Conservation (phyloP, 371 early-diverging fungal species). For the Mortierella sp. region DNA sequence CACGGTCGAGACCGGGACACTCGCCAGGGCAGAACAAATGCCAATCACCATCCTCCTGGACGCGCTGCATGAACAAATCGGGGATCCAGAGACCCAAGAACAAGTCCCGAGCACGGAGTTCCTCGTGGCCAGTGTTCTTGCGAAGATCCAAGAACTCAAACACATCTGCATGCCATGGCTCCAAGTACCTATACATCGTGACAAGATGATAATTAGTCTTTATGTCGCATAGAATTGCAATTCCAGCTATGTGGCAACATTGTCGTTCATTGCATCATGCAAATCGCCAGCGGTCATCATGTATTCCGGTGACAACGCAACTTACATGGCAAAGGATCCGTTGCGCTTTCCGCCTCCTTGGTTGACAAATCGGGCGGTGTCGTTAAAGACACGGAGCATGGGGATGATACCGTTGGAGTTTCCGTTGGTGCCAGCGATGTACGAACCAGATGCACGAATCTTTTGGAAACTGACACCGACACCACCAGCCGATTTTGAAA, state of each 20-base stretch:
- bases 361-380: conserved; percentile 99
- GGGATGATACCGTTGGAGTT: conserved; percentile 98
- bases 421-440: conserved; percentile 99
- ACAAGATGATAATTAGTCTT: background rate
- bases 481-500: conserved; percentile 99
- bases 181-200: conserved; percentile 69
- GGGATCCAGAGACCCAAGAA: conserved; percentile 99
- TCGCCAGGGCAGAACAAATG: conserved; percentile 98
- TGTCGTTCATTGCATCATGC: background rate
- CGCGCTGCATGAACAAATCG: conserved; percentile 99
- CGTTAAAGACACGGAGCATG: conserved; percentile 99
- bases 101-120: conserved; percentile 97
- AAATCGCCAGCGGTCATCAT: background rate
- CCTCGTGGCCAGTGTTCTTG: conserved; percentile 99
- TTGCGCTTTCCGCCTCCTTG: conserved; percentile 99
- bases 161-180: conserved; percentile 99
- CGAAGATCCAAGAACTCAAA: conserved; percentile 98
- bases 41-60: conserved; percentile 97
- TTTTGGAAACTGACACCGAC: conserved; percentile 98
- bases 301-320: background rate
- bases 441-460: conserved; percentile 96
- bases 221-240: background rate
- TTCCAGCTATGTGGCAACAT: conserved; percentile 3
- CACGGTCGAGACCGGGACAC: conserved; percentile 93
- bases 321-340: conserved; percentile 98